Evolutionary conservation across 164 flowering plant genomes (phyloP), one percentile per base, ranked within the genome.

Genomic region (Amborella trichopoda): DNA sequence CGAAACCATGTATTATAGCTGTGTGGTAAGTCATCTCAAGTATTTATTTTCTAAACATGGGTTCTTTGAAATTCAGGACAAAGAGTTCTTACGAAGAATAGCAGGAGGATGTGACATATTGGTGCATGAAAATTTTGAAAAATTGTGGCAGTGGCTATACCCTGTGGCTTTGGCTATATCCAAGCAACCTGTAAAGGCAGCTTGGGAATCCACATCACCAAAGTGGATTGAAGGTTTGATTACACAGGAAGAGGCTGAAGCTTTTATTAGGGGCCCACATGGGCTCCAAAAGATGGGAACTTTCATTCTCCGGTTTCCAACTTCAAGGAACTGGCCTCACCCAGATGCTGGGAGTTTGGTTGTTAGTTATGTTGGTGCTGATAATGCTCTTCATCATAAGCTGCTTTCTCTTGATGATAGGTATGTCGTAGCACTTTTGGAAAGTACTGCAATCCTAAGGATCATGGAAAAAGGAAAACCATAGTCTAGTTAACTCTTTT

Each of bases 301-400:
- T 19, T 91, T 87, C 68, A 47, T 82, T n/a, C 68, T 91, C 23
- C 71, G 99, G 44, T 91, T 91, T 59, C 96, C 98, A 23, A 76
- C 93, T 26, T 78, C 98, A 52, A 69, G 96, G 58, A 82, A 88
- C 67, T 93, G 99, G 99, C 99, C 99, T 26, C 99, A 93, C 49
- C 99, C 99, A 28, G 99, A 93, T 65, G 88, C 99, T n/a, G 99
- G 96, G 46, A 70, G 72, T 62, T 69, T 93, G 62, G 52, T 88
- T 55, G 89, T 80, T 50, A 77, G 94, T 37, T 91, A 82, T 50
- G 76, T 91, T 55, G 89, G 81, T 53, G 54, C 60, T 49, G 84
- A 88, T 66, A 69, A 64, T 53, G 26, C 59, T 27, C 55, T 93
- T 60, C 94, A 59, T 46, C 86, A 85, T 67, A 67, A 73, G 55